Evolutionary conservation across 805 yeast species (phyloP).

Genomic region (Ogataea philodendri): DNA sequence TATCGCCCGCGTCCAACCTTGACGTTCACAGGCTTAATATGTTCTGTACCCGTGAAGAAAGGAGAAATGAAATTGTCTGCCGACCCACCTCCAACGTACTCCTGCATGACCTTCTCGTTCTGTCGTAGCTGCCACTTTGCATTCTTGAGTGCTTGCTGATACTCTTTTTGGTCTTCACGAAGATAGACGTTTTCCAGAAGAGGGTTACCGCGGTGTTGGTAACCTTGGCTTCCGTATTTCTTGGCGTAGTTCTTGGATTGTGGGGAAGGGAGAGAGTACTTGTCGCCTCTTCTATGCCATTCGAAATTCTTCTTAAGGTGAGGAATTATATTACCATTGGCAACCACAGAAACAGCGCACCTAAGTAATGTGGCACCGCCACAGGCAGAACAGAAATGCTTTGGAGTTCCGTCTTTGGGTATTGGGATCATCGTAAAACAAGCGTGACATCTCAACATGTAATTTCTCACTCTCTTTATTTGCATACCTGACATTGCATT

Average conservation of each 20-base stretch:
- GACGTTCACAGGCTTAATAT: conserved; percentile 55
- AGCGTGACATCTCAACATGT: conserved; percentile 96
- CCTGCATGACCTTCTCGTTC: conserved; percentile 79
- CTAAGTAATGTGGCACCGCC: conserved; percentile 90
- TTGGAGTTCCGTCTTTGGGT: conserved; percentile 70
- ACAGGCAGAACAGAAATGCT: conserved; percentile 91
- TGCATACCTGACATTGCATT: conserved; percentile 80
- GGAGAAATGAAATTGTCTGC: conserved; percentile 88
- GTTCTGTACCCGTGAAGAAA: conserved; percentile 63
- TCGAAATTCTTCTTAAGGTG: conserved; percentile 88
- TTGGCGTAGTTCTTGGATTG: conserved; percentile 71
- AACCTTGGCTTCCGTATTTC: conserved; percentile 74
- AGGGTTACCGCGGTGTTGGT: conserved; percentile 63
- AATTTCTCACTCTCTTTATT: conserved; percentile 81
- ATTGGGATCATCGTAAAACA: conserved; percentile 83
- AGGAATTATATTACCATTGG: conserved; percentile 77
- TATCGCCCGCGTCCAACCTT: conserved; percentile 82
- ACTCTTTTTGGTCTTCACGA: conserved; percentile 94
- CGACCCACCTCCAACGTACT: conserved; percentile 93
- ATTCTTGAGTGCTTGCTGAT: conserved; percentile 79
- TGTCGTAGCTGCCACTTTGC: conserved; percentile 85
- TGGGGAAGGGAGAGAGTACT: conserved; percentile 83
- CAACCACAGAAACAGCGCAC: conserved; percentile 84
- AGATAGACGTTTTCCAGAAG: conserved; percentile 56
- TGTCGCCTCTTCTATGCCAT: conserved; percentile 89